Evolutionary conservation across 2,329 filamentous ascomycete genomes (phyloP).

Genomic region (Coleophoma crateriformis): DNA sequence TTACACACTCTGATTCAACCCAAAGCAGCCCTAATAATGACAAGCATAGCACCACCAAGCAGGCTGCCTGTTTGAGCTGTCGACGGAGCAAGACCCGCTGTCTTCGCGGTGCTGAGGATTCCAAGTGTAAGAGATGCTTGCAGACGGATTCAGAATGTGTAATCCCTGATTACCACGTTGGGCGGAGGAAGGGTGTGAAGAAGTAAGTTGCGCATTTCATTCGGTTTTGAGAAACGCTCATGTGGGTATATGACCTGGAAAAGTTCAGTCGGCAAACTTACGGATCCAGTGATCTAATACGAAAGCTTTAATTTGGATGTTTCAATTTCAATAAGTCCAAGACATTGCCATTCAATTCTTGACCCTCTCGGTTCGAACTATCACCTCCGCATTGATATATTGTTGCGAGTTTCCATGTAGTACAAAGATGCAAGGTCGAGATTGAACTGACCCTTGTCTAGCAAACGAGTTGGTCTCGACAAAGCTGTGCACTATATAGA

Average conservation of each 20-base stretch:
- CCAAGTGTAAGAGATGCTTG: constrained; percentile 55
- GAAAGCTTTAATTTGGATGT: no score
- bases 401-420: no score
- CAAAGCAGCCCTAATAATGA: neutral
- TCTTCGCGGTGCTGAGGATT: constrained; percentile 45
- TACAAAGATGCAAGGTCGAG: no score
- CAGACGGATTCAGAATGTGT: constrained; percentile 56
- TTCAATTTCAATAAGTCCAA: no score
- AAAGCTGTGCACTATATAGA: constrained; percentile 72
- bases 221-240: neutral
- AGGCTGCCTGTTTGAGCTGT: constrained; percentile 57
- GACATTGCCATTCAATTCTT: no score
- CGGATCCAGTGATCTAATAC: no score
- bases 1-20: neutral
- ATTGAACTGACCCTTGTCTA: constrained; percentile 23
- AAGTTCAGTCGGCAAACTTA: no score
- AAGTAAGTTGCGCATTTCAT: constrained; percentile 45
- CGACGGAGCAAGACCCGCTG: constrained; percentile 65
- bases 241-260: no score
- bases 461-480: constrained; percentile 68
- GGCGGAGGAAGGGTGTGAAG: constrained; percentile 70
- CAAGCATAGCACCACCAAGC: constrained; percentile 11
- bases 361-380: no score
- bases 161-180: constrained; percentile 67
- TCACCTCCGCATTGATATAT: no score